phyloP scores from a whole-genome alignment of 371 early-diverging fungal species.

The Cokeromyces recurvatus region DNA sequence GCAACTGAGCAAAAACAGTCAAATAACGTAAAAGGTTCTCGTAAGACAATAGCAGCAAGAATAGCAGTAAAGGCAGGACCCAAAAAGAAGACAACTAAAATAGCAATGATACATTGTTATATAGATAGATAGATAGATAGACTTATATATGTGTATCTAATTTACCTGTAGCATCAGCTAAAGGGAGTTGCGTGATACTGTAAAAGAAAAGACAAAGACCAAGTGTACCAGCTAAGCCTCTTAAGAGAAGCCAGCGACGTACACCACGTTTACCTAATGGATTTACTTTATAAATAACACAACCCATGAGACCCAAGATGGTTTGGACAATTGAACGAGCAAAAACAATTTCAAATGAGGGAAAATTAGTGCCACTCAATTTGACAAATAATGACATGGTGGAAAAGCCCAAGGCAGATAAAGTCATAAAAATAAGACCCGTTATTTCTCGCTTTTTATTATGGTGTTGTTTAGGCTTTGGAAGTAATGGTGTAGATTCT shows the following conservation, averaged over 20 bases:
- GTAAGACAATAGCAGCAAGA: slow-evolving; percentile 55
- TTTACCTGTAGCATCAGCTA: slow-evolving; percentile 73
- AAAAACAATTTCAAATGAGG: slow-evolving; percentile 68
- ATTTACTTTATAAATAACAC: slow-evolving; percentile 39
- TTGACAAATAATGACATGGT: slow-evolving; percentile 71
- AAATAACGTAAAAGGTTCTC: slow-evolving; percentile 60
- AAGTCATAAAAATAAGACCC: slow-evolving; percentile 41
- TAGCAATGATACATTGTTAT: no score
- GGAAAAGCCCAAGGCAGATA: slow-evolving; percentile 71
- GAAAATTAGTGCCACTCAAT: slow-evolving; percentile 46
- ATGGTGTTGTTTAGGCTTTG: background rate
- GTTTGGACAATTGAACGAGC: slow-evolving; percentile 66
- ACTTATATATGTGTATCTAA: no score
- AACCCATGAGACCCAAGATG: slow-evolving; percentile 46
- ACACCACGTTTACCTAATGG: slow-evolving; percentile 54
- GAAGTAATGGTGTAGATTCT: background rate
- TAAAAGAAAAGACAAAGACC: slow-evolving; percentile 74
- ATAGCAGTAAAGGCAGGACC: slow-evolving; percentile 75
- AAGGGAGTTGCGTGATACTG: slow-evolving; percentile 59
- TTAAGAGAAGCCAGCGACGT: slow-evolving; percentile 53
- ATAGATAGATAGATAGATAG: no score
- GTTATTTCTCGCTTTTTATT: slow-evolving; percentile 24
- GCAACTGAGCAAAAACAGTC: slow-evolving; percentile 52
- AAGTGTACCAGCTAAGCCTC: slow-evolving; percentile 62
- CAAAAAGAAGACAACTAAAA: slow-evolving; percentile 65